A percentile compares a stretch with the other conserved stretches of the same genome.
phyloP scores from a whole-genome alignment of 225 moss, liverwort and hornwort species.

The Asterella californica region DNA sequence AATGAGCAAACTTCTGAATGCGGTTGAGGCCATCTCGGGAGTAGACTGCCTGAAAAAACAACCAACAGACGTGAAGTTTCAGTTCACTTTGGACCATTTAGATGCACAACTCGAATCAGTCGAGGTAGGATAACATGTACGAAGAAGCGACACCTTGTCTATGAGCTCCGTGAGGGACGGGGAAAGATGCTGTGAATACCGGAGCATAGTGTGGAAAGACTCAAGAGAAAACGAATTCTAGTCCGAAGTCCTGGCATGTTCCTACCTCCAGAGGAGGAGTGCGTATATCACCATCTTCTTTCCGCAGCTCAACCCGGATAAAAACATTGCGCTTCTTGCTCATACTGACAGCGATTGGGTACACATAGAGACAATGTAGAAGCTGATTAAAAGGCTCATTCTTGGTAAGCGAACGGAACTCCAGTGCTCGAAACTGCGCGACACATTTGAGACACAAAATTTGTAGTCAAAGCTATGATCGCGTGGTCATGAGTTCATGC shows the following conservation, averaged over 20 bases:
- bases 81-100: not conserved
- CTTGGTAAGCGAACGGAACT: slow-evolving; percentile 70
- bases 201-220: not conserved
- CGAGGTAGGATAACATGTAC: not conserved
- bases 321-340: slow-evolving; percentile 88
- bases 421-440: slow-evolving; percentile 89
- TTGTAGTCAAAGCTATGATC: not conserved
- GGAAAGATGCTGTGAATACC: not conserved
- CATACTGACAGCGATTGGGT: slow-evolving; percentile 80
- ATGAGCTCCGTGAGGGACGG: not conserved
- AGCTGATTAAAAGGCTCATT: slow-evolving; percentile 74
- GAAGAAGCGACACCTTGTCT: not conserved
- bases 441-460: slow-evolving; percentile 8
- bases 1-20: slow-evolving; percentile 88
- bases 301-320: slow-evolving; percentile 81
- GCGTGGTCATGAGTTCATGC: not conserved
- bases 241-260: not conserved
- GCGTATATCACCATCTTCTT: slow-evolving; percentile 84
- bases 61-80: not conserved
- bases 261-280: slow-evolving; percentile 76
- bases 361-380: slow-evolving; percentile 82
- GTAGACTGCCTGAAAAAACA: slow-evolving; percentile 64
- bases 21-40: slow-evolving; percentile 68
- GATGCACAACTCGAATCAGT: not conserved
- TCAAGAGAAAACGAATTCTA: not conserved